phyloP scores from a whole-genome alignment of 2,329 filamentous ascomycete species.

The Ascochyta clinopodiicola region DNA sequence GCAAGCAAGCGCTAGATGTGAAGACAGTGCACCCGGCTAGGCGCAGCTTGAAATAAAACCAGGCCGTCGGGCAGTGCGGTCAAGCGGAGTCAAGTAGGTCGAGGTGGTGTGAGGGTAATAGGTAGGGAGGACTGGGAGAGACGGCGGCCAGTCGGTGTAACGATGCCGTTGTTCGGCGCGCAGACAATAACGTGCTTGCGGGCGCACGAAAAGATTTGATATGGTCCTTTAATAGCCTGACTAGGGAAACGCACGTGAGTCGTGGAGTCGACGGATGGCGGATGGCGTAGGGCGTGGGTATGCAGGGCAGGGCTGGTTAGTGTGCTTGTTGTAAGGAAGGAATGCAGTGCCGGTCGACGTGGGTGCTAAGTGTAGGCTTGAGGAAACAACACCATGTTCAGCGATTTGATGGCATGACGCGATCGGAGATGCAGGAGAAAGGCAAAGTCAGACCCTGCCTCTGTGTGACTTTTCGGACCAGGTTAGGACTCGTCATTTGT shows the following conservation, averaged over 20 bases:
- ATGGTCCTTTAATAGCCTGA: constrained; percentile 25
- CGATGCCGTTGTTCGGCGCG: constrained; percentile 36
- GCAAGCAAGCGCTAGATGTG: constrained; percentile 25
- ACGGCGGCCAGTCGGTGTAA: constrained; percentile 17
- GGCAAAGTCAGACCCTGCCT: constrained; percentile 20
- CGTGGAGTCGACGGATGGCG: constrained; percentile 2
- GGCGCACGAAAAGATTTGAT: constrained; percentile 31
- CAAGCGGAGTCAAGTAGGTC: constrained; percentile 19
- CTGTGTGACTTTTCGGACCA: constrained; percentile 37
- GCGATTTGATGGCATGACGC: constrained; percentile 7
- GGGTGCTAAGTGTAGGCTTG: constrained; percentile 14
- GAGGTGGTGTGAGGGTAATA: constrained; percentile 30
- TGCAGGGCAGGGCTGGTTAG: constrained; percentile 28
- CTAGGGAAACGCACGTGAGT: constrained; percentile 32
- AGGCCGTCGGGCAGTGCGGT: not conserved
- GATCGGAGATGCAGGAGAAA: constrained; percentile 48
- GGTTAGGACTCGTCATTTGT: constrained; percentile 33
- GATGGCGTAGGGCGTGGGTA: constrained; percentile 20
- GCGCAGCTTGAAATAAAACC: constrained; percentile 10
- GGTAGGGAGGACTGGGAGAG: constrained; percentile 3
- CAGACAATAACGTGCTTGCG: constrained; percentile 26
- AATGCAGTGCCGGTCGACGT: constrained; percentile 1
- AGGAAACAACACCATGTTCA: constrained; percentile 19
- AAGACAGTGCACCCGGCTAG: constrained; percentile 1
- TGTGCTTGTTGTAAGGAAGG: constrained; percentile 12